Evolutionary conservation across 2,329 filamentous ascomycete species (phyloP), one percentile per base, ranked within the genome.

Genomic region (Penicillium sp.): DNA sequence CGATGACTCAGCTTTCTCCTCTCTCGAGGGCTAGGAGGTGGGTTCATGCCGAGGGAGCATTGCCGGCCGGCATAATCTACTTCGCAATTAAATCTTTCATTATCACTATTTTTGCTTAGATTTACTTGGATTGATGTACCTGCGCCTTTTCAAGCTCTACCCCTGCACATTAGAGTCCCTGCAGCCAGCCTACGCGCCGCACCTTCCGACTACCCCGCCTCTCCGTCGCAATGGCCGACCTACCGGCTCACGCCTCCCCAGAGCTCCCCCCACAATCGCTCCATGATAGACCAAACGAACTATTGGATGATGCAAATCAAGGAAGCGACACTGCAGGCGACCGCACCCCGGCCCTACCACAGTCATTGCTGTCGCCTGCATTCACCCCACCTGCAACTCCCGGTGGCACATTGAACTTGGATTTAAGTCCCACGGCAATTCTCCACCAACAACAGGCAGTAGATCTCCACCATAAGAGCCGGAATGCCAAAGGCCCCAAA

Each of bases 401-500:
- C 61, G 69, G 75, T 59, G 67, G 75, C 63, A 67, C 70, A 44
- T 62, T 64, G 65, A 55, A 63, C 23, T 35, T 62, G 40, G 52
- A 53, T 43, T 36, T 55, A 14, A 62, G 75, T 60, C 56, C 70
- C 51, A 67, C 61, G 32, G 59, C 61, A 54, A 51, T 59, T 57
- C 67, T 65, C 52, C 71, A 65, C 57, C 67, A 64, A 55, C 59
- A 58, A 7, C 63, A 70, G 58, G 44, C 69, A 51, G 60, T 65
- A 44, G 61, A 59, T 63, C 56, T 66, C 23, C 47, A 45, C 40
- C 58, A 62, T 34, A 59, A 69, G 59, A 58, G 60, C 58, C 42
- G 67, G 56, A 60, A 63, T 35, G 76, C 78, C 47, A 86, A 86
- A 69, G 79, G 82, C 30, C 90, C 91, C 0, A 86, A 84, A 55